Evolutionary conservation across 225 moss, liverwort and hornwort species (phyloP).

Genomic region (Neckera pumila): DNA sequence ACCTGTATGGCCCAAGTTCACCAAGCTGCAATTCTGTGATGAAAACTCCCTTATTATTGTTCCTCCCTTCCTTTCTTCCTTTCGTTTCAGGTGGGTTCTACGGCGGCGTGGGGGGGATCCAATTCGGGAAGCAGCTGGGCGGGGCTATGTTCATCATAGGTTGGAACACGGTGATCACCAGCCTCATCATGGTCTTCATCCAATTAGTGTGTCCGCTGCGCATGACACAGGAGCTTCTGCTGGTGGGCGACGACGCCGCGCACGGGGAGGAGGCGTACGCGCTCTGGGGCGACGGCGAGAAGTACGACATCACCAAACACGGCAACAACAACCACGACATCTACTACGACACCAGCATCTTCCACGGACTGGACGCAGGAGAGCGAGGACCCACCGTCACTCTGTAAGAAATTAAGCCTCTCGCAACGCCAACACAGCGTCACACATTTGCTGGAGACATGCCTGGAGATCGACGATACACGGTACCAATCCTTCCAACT

Average conservation of each 20-base stretch:
- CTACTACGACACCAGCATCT: slow-evolving; percentile 5
- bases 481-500: not conserved
- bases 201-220: slow-evolving; percentile 20
- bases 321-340: not conserved
- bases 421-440: not conserved
- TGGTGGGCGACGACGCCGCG: slow-evolving; percentile 40
- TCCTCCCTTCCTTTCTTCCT: not conserved
- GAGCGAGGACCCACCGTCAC: slow-evolving; percentile 28
- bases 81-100: slow-evolving; percentile 11
- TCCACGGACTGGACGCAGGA: slow-evolving; percentile 2
- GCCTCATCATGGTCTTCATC: slow-evolving; percentile 17
- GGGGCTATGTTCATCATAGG: slow-evolving; percentile 35
- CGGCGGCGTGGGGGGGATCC: slow-evolving; percentile 16
- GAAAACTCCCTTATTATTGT: not conserved
- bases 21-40: not conserved
- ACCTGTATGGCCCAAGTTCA: not conserved
- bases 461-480: not conserved
- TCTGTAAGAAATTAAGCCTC: not conserved
- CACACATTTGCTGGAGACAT: not conserved
- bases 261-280: slow-evolving; percentile 55
- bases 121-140: slow-evolving; percentile 30
- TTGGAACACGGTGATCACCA: slow-evolving; percentile 39
- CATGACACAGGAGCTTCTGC: slow-evolving; percentile 29
- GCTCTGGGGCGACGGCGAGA: slow-evolving; percentile 44
- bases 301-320: slow-evolving; percentile 27